Base-by-base conservation (phyloP, 345 rosid species). In the Linum usitatissimum region DNA sequence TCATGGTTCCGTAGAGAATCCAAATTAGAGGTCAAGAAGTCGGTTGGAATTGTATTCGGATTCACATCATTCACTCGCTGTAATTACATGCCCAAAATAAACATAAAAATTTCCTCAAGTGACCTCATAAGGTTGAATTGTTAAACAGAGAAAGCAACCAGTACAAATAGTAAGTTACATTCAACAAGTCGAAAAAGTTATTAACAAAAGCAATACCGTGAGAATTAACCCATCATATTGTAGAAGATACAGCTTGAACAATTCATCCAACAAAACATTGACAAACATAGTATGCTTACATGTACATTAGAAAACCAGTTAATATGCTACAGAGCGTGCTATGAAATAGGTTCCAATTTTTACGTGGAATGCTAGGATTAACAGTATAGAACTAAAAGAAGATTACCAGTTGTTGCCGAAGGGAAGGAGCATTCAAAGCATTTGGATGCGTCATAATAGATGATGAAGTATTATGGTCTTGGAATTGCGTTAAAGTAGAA, bases 361-460 rank as follows among this genome's bases (percentile, higher is more conserved):
- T 34, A 34, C 38, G 51, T 45, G 7, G 51, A 15, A 45, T 17
- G 3, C 5, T 13, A 45, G 10, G 51, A 61, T 30, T 57, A 55
- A 53, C 7, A 42, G 30, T 2, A 45, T 0, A 42, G 17, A 49
- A 20, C 12, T 57, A 21, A 54, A 56, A 55, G 54, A 20, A 57
- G 28, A 34, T 70, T 72, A 78, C 82, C 82, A 66, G 36, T 69
- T 75, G 75, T 70, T 48, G 66, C 0, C 42, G 66, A 23, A 59
- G 61, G 56, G 70, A 30, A 60, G 68, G 57, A 71, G 67, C 56
- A 69, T 67, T 69, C 69, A 58, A 64, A 13, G 69, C 71, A n/a
- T 60, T 61, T 51, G 63, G 72, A 31, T 48, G 40, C 51, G 42
- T 65, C 60, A 18, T 49, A 62, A 55, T 61, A 51, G 75, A 18